Base-by-base conservation (phyloP, 2,329 filamentous ascomycete species). In the Claviceps africana region DNA sequence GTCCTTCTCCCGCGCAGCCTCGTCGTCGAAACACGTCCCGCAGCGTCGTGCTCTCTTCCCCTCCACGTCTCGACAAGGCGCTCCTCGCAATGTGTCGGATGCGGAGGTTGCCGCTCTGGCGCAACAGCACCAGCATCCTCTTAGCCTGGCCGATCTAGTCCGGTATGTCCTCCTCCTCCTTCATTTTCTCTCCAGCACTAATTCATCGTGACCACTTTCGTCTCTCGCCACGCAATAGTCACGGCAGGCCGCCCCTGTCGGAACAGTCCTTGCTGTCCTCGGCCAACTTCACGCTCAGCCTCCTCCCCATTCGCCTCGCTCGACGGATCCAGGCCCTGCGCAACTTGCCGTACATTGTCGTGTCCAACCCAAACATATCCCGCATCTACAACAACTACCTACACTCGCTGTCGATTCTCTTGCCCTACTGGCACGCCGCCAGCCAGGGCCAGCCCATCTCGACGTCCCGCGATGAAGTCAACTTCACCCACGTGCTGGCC, bases 301-400 rank as follows among this genome's bases (percentile, higher is more conserved):
- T 96, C 51, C 82, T 97, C 10, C 93, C 93, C 15, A 86, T 93
- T 48, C 88, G 93, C 39, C 82, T 98, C 28, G 93, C 93, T 28
- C 88, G 94, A 65, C 88, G 93, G 53, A 95, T 98, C 57, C 87
- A 95, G 66, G 88, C 89, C 44, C 75, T 98, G 19, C 85, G 90
- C 57, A 95, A 95, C 65, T 80, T 98, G 9, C 93, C 93, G 0
- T 98, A 91, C 68, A 97, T 98, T 57, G 91, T 98, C 52, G 93
- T 98, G 28, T 90, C 91, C n/a, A 97, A 98, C 65, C 88, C 89
- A 1, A 88, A 96, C 65, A 89, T 98, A 59, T 86, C 85, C 28
- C 84, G 85, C 61, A 98, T 98, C 58, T 95, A 97, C 74, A 83
- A 87, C 68, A 97, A 96, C 69, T 98, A 98, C 67, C 76, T 95